A percentile compares a stretch with the other conserved stretches of the same genome.
Conservation (phyloP, 2,329 filamentous ascomycete genomes). For the Echinosphaeria canescens region DNA sequence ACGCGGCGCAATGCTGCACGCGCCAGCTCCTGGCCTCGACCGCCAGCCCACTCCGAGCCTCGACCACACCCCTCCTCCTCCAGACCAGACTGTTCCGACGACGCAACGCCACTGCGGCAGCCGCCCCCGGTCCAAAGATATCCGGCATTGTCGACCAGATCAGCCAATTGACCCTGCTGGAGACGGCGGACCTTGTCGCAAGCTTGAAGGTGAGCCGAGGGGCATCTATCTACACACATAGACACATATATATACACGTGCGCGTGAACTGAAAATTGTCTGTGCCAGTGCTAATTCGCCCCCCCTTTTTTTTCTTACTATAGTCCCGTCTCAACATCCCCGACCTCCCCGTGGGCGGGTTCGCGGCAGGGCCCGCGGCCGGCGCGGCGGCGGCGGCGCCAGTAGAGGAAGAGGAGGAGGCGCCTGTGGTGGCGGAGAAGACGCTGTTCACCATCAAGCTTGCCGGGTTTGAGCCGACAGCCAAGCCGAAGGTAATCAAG, state of each 20-base stretch:
- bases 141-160: constrained; percentile 93
- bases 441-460: constrained; percentile 95
- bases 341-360: constrained; percentile 86
- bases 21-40: constrained; percentile 32
- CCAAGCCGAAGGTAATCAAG: constrained; percentile 99
- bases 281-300: not conserved
- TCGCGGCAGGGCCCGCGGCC: constrained; percentile 41
- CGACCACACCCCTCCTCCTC: constrained; percentile 21
- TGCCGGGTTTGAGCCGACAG: constrained; percentile 61
- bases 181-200: constrained; percentile 90
- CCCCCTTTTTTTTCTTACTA: constrained; percentile 1
- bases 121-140: constrained; percentile 70
- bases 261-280: not conserved
- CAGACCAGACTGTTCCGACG: constrained; percentile 44
- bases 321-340: constrained; percentile 93
- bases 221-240: not conserved
- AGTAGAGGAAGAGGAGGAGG: constrained; percentile 73
- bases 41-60: constrained; percentile 19
- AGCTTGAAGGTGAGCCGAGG: constrained; percentile 69
- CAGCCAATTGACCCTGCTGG: constrained; percentile 88
- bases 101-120: constrained; percentile 72
- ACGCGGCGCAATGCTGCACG: constrained; percentile 41
- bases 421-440: constrained; percentile 82
- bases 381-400: constrained; percentile 36
- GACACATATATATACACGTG: not conserved